Evolutionary conservation across 306 rosid genomes (phyloP).

Genomic region (Carpinus fangiana): DNA sequence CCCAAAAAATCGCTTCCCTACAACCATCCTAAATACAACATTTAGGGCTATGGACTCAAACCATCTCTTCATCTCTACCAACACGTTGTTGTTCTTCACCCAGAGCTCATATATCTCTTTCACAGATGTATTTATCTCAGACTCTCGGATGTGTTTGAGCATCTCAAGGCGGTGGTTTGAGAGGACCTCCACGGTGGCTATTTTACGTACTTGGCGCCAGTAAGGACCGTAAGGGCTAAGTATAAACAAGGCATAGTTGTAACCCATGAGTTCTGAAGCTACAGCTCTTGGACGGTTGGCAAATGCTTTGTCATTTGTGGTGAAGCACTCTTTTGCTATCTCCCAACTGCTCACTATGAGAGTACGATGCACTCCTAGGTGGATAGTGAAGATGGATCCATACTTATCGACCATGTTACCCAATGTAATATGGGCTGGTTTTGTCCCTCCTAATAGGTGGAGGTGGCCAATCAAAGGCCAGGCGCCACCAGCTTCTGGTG

Average conservation of each 20-base stretch:
- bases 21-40: constrained; percentile 19
- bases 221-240: constrained; percentile 18
- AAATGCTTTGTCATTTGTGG: constrained; percentile 11
- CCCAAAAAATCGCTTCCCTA: constrained; percentile 28
- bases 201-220: constrained; percentile 44
- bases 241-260: constrained; percentile 28
- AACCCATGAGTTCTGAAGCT: constrained; percentile 31
- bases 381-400: constrained; percentile 30
- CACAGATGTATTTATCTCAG: constrained; percentile 23
- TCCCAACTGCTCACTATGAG: constrained; percentile 25
- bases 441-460: constrained; percentile 24
- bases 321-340: constrained; percentile 35
- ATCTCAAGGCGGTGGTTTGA: constrained; percentile 20
- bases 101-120: constrained; percentile 13
- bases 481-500: constrained; percentile 34
- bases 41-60: constrained; percentile 25
- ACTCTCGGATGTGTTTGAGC: constrained; percentile 18
- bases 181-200: constrained; percentile 27
- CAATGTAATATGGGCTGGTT: constrained; percentile 11
- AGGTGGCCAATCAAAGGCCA: constrained; percentile 50
- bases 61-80: constrained; percentile 42
- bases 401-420: constrained; percentile 29
- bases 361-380: constrained; percentile 21
- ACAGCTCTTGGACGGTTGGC: constrained; percentile 32
- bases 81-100: neutral